These are phyloP conservation scores for Arthromyces matolae DNA, from an alignment of 768 basidiomycete genomes.

Conservation along the genomic window DNA sequence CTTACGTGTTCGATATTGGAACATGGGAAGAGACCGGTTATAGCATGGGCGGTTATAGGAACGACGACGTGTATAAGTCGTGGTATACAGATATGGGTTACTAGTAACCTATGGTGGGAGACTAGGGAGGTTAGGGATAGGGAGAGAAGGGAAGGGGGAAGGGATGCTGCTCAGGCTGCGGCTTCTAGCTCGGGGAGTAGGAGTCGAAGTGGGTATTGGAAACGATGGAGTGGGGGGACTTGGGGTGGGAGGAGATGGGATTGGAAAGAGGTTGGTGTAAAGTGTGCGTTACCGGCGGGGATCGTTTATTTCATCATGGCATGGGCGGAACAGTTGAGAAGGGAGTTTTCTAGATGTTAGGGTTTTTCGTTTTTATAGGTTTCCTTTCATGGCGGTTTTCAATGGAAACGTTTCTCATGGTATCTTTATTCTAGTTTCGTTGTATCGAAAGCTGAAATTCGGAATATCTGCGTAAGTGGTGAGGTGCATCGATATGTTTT, in stretches of 20 bases:
- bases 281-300: constrained; percentile 72
- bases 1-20: constrained; percentile 76
- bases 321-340: constrained; percentile 56
- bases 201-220: constrained; percentile 30
- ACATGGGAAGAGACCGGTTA: constrained; percentile 66
- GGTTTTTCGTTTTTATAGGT: not conserved
- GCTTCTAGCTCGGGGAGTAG: constrained; percentile 17
- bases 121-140: constrained; percentile 22
- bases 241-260: constrained; percentile 74
- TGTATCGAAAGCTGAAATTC: too few species aligned
- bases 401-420: constrained; percentile 1
- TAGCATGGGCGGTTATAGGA: constrained; percentile 87
- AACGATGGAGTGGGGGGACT: constrained; percentile 41
- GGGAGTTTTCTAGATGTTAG: constrained; percentile 38
- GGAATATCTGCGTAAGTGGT: too few species aligned
- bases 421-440: too few species aligned
- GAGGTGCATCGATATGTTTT: too few species aligned
- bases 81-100: constrained; percentile 93
- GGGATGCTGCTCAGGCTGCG: too few species aligned
- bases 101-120: constrained; percentile 76
- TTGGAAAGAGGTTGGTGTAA: constrained; percentile 66
- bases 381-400: not conserved
- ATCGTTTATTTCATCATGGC: constrained; percentile 78
- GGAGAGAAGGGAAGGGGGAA: constrained; percentile 16
- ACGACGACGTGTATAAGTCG: constrained; percentile 83